phyloP scores from a whole-genome alignment of 805 yeast genomes.

The Tetrapisispora namnaoensis region DNA sequence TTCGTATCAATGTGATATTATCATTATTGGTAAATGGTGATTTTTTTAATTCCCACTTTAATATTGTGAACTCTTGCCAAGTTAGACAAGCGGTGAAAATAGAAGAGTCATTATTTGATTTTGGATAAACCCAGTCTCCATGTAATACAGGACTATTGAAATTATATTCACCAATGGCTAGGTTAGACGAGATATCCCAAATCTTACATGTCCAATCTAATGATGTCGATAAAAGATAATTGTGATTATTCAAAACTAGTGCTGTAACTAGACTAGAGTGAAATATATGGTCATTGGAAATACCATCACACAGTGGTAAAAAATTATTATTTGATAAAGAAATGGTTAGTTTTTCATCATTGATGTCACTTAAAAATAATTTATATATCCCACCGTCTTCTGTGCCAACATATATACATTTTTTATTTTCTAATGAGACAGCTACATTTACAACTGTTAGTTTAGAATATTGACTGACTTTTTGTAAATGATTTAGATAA shows the following conservation, averaged over 20 bases:
- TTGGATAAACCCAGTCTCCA: slow-evolving; percentile 11
- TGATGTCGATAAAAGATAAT: slow-evolving; percentile 15
- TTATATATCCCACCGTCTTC: slow-evolving; percentile 25
- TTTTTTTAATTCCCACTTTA: background rate
- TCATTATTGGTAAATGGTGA: background rate
- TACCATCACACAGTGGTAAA: slow-evolving; percentile 7
- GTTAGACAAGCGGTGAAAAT: background rate
- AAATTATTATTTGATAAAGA: slow-evolving; percentile 16
- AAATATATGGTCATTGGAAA: slow-evolving; percentile 4
- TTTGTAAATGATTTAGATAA: slow-evolving; percentile 8
- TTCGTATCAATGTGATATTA: background rate
- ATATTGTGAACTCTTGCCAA: background rate
- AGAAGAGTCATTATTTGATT: background rate
- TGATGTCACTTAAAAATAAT: slow-evolving; percentile 6
- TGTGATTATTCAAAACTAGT: slow-evolving; percentile 8
- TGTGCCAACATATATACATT: slow-evolving; percentile 17
- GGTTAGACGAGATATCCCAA: slow-evolving; percentile 17
- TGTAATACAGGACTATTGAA: slow-evolving; percentile 13
- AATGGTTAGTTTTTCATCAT: slow-evolving; percentile 4
- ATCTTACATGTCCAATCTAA: slow-evolving; percentile 20
- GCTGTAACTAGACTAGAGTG: slow-evolving; percentile 17
- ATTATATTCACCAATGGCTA: slow-evolving; percentile 10
- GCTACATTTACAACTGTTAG: slow-evolving; percentile 12
- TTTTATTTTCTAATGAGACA: slow-evolving; percentile 14
- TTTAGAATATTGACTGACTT: slow-evolving; percentile 11